Base-by-base conservation (phyloP, 2,329 filamentous ascomycete species). In the Curvularia hawaiiensis region DNA sequence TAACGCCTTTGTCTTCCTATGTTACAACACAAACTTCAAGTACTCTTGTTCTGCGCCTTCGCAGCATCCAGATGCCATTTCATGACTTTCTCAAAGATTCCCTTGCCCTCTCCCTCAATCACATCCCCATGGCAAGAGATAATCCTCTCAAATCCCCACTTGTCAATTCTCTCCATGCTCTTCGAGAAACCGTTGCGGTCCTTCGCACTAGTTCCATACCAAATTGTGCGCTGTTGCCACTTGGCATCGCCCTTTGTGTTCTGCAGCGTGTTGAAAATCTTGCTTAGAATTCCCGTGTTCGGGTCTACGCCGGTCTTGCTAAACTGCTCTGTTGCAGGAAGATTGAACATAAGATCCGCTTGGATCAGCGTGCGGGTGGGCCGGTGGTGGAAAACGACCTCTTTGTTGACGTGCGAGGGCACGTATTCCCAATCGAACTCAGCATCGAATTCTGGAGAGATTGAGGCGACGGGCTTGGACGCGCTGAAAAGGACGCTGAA, bases 111-210 rank as follows among this genome's bases (percentile, higher is more conserved):
- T 1, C 74, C 83, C 75, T 95, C 89, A 64, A 98, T 87, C 16
- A 90, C 88, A 78, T 99, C 95, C 9, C 95, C 95, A 77, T 99
- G 95, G 75, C 94, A 98, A 0, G 94, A 92, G 58, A 99, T 88
- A 50, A 98, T 82, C 39, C 88, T 88, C 63, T 89, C 85, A 73
- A 97, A 97, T 57, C 94, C 89, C 94, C 94, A 99, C 53, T 77
- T 74, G 52, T 87, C 81, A 61, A 98, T 94, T 59, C 83, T 83
- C 65, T 77, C 79, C 40, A 92, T 79, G 65, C 89, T 92, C 61
- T 86, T 82, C 62, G 87, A 88, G 76, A 92, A 96, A 14, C 85
- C 87, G 5, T 77, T 64, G 30, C 90, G 82, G 76, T 97, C 85
- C 38, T 78, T 80, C 18, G 77, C 71, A 52, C 84, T 88, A 30